Evolutionary conservation across 495 filamentous ascomycete species (phyloP), one percentile per base, ranked within the genome.

Genomic region (Penicillium egyptiacum): DNA sequence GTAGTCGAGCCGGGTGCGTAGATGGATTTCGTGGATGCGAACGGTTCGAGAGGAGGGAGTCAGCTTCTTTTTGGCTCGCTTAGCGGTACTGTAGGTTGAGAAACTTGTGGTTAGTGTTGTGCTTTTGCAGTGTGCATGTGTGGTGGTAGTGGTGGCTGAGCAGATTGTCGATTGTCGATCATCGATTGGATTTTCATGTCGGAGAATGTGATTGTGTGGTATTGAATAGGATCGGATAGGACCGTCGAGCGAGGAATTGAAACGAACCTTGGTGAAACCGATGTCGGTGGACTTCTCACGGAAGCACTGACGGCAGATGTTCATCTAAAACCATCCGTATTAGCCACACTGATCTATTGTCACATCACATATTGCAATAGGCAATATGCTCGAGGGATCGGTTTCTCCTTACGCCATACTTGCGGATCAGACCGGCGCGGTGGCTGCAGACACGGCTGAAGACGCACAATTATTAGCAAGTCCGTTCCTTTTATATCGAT

Each of bases 261-360:
- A 60, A 72, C 83, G 62, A 70, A 76, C 93, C 92, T 98, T 98
- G 80, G 86, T 81, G 84, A 98, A 98, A 68, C 94, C 94, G 78
- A 98, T 96, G 76, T 97, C 93, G 73, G 81, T 68, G 63, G 86
- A 81, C 86, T 98, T 97, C 86, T 98, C 94, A 72, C 94, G 82
- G 86, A 98, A 98, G 88, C 94, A 98, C 81, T 98, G 92, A 85
- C 92, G 89, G 88, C 93, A 97, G 85, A 98, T 93, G 81, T 97
- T 92, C 72, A 98, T 78, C 75, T 76, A 53, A 56, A 67, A 39
- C 16, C 7, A 54, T 42, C 59, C 58, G n/a, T 51, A 43, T 72
- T 65, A 72, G 69, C 59, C 53, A 37, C 37, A 47, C 2, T 19
- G 8, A 16, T 35, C 33, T 41, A 23, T 51, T 51, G 8, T 46